Percentiles rank a stretch among this genome's conserved stretches.
Evolutionary conservation across 495 filamentous ascomycete species (phyloP).

Genomic region (Sordaria brevicollis): DNA sequence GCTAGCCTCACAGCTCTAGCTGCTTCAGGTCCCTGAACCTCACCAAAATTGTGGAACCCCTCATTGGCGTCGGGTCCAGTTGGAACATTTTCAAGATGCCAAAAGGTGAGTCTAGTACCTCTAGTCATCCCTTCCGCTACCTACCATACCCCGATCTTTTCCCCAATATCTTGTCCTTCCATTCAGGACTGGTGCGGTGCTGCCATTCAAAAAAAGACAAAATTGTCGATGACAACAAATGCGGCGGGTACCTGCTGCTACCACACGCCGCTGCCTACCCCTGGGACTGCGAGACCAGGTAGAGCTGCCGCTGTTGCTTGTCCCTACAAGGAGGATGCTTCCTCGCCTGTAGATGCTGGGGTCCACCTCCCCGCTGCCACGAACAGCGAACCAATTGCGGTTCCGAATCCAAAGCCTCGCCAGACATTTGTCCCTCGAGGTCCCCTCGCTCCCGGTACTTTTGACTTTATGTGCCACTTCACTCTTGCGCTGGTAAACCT

Average conservation of each 20-base stretch:
- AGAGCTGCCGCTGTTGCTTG: neutral
- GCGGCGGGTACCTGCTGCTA: neutral
- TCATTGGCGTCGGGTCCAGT: neutral
- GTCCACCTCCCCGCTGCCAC: neutral
- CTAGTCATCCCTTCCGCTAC: neutral
- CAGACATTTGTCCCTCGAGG: neutral
- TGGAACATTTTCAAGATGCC: neutral
- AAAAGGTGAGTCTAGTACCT: neutral
- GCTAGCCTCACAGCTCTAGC: neutral
- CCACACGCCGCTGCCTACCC: neutral
- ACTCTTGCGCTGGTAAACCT: neutral
- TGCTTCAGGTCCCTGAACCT: neutral
- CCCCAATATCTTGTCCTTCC: neutral
- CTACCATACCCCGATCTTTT: neutral
- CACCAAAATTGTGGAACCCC: neutral
- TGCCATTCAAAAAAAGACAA: neutral
- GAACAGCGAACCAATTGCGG: neutral
- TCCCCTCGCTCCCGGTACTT: neutral
- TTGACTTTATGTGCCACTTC: neutral
- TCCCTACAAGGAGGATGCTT: neutral
- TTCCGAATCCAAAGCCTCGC: neutral
- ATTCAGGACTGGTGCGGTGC: neutral
- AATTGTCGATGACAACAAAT: neutral
- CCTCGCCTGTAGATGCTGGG: neutral
- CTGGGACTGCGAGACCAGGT: neutral